These are phyloP conservation scores for Suillus subluteus DNA, from an alignment of 768 basidiomycete genomes.

Conservation along the genomic window DNA sequence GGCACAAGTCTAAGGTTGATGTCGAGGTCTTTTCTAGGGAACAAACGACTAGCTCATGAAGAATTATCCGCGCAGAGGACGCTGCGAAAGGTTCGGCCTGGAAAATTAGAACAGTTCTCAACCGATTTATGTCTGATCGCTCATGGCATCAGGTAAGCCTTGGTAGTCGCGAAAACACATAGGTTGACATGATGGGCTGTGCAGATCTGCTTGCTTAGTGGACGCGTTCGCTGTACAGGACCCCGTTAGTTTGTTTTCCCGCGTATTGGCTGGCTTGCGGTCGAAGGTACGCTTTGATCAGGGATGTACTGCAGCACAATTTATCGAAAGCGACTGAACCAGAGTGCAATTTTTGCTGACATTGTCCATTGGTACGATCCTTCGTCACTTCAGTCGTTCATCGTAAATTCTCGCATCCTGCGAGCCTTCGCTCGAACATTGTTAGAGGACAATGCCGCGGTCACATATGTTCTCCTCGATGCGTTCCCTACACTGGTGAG, in stretches of 20 bases:
- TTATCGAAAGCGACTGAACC: conserved; percentile 1
- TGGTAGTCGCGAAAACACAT: background rate
- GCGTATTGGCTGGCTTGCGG: conserved; percentile 44
- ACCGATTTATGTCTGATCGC: conserved; percentile 47
- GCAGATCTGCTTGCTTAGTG: conserved; percentile 54
- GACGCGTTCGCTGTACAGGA: conserved; percentile 44
- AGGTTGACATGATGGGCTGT: background rate
- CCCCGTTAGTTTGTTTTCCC: conserved; percentile 38
- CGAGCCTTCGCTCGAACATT: conserved; percentile 18
- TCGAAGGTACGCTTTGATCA: conserved; percentile 35
- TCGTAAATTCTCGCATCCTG: conserved; percentile 45
- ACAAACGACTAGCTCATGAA: background rate
- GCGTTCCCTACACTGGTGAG: conserved; percentile 26
- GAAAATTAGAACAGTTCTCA: conserved; percentile 36
- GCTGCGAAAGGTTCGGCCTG: conserved; percentile 15
- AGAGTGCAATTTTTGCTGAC: conserved; percentile 38
- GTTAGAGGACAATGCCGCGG: conserved; percentile 11
- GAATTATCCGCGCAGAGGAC: conserved; percentile 14
- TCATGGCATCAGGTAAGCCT: conserved; percentile 44
- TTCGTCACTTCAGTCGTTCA: conserved; percentile 54
- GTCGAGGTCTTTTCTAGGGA: conserved; percentile 1
- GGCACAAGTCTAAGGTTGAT: background rate
- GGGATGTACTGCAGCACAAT: background rate
- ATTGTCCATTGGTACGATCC: conserved; percentile 52
- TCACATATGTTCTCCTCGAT: conserved; percentile 26